A percentile compares a stretch with the other conserved stretches of the same genome.
Conservation (phyloP, 768 basidiomycete species). For the Coprinopsis cinerea region DNA sequence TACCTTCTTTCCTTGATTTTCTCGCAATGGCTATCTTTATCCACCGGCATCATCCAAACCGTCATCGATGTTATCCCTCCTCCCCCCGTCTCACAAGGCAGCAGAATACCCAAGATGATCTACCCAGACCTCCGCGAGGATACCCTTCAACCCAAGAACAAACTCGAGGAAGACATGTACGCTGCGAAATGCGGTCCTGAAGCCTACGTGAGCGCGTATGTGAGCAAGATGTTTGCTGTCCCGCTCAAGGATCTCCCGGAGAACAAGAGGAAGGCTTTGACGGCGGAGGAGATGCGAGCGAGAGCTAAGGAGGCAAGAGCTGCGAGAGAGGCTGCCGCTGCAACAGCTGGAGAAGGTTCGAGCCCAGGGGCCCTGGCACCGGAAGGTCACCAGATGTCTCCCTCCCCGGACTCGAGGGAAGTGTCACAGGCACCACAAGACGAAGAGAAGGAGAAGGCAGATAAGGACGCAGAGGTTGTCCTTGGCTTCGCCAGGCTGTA, state of each 20-base stretch:
- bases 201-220: constrained; percentile 74
- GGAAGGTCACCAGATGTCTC: too few relatives aligned
- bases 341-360: constrained; percentile 7
- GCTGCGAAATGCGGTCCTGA: constrained; percentile 51
- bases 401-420: constrained; percentile 3
- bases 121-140: constrained; percentile 70
- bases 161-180: constrained; percentile 81
- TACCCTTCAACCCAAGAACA: constrained; percentile 59
- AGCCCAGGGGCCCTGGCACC: background rate
- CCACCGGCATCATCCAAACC: constrained; percentile 86
- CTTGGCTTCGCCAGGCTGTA: constrained; percentile 94
- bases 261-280: constrained; percentile 69
- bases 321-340: constrained; percentile 22
- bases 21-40: constrained; percentile 93
- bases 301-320: constrained; percentile 52
- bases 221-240: constrained; percentile 99
- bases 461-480: constrained; percentile 52
- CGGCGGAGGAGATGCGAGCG: constrained; percentile 77
- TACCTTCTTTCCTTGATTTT: constrained; percentile 82
- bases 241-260: constrained; percentile 77
- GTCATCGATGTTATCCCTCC: constrained; percentile 93
- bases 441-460: constrained; percentile 19
- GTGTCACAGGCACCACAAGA: constrained; percentile 8
- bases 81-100: constrained; percentile 73
- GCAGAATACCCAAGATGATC: constrained; percentile 86